Evolutionary conservation across 768 basidiomycete genomes (phyloP).

Genomic region (Lactarius hatsudake): DNA sequence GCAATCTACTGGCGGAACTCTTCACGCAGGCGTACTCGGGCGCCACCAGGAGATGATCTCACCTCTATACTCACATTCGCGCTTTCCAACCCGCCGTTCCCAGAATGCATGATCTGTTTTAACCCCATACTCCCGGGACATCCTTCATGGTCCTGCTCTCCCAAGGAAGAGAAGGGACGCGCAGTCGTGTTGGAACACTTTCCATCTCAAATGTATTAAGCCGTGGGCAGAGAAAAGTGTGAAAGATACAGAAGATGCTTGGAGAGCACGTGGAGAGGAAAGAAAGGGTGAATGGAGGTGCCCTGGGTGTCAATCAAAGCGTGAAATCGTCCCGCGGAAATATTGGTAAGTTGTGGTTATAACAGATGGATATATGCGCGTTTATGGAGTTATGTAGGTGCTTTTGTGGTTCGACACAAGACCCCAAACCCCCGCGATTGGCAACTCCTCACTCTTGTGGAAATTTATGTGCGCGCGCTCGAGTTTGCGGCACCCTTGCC

Average conservation of each 20-base stretch:
- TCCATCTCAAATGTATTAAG: constrained; percentile 86
- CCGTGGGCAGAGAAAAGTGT: constrained; percentile 86
- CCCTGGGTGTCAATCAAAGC: constrained; percentile 85
- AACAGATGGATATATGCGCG: background rate
- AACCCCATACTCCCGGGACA: constrained; percentile 73
- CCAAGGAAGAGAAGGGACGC: constrained; percentile 36
- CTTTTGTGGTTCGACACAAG: constrained; percentile 74
- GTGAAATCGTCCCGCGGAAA: constrained; percentile 59
- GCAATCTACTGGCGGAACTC: background rate
- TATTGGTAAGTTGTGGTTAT: constrained; percentile 55
- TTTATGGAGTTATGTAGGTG: constrained; percentile 49
- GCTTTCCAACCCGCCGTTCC: constrained; percentile 66
- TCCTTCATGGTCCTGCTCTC: constrained; percentile 85
- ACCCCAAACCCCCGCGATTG: constrained; percentile 67
- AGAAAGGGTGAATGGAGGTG: constrained; percentile 84
- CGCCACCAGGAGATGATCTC: constrained; percentile 53
- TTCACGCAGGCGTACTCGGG: constrained; percentile 12
- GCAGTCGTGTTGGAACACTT: constrained; percentile 85
- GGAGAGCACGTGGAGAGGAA: constrained; percentile 66
- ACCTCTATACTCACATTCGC: constrained; percentile 68
- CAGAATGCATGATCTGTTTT: constrained; percentile 86
- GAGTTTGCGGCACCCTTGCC: constrained; percentile 80
- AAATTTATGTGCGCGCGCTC: constrained; percentile 59
- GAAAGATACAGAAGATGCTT: constrained; percentile 69
- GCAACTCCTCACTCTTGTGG: constrained; percentile 79